Evolutionary conservation across 176 grass and related monocot species (phyloP).

Genomic region (Carex parvula): DNA sequence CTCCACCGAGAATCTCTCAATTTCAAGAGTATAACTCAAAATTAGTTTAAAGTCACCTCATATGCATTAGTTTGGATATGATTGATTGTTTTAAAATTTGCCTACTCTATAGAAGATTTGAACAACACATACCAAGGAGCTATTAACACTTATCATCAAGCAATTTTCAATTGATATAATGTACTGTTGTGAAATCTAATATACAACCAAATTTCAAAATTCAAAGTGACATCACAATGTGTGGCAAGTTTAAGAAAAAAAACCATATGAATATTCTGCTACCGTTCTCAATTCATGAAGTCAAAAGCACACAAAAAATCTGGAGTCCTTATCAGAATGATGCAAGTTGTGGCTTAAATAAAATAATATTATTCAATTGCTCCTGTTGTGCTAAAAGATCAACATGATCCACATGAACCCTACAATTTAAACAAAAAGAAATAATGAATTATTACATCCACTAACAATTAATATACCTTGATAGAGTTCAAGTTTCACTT

Average conservation of each 20-base stretch:
- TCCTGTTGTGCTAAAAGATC: conserved; percentile 59
- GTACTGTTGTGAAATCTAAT: background rate
- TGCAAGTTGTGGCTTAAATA: background rate
- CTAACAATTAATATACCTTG: background rate
- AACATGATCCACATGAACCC: conserved; percentile 68
- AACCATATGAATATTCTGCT: background rate
- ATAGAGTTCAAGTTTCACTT: no score
- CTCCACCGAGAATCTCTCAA: conserved; percentile 12
- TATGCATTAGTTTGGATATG: background rate
- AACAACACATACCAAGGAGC: background rate
- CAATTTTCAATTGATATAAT: background rate
- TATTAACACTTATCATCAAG: background rate
- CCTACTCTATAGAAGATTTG: background rate
- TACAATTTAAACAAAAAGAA: conserved; percentile 8
- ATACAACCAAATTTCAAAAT: background rate
- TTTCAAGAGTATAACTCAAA: conserved; percentile 9
- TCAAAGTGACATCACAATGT: background rate
- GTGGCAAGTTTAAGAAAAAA: background rate
- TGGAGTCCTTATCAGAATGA: background rate
- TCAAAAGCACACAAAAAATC: background rate
- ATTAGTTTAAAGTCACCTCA: background rate
- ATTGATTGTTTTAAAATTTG: background rate
- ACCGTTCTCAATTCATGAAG: background rate
- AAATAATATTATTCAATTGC: conserved; percentile 27
- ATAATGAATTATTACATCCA: background rate